Base-by-base conservation (phyloP, 2,329 filamentous ascomycete genomes). In the Clarireedia monteithiana region DNA sequence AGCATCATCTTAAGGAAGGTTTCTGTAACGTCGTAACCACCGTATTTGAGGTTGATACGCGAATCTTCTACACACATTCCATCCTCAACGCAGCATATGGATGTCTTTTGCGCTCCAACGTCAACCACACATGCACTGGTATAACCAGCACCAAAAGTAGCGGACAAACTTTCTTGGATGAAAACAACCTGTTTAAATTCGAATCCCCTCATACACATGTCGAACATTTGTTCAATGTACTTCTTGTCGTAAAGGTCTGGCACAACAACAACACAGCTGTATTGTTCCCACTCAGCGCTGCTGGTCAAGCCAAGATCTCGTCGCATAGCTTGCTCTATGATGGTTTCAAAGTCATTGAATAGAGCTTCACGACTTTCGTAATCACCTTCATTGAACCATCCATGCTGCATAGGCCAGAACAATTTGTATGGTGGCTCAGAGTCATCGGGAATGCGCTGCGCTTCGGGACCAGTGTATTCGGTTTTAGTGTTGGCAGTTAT, bases 1-100 rank as follows among this genome's bases (percentile, higher is more conserved):
- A 99, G 82, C 87, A 97, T 91, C 92, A 97, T 97, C 73, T 94
- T 96, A 69, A 96, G 80, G 66, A 99, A 96, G 0, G 89, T 88
- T 65, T 96, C 90, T 0, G 94, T 97, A 39, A 97, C 88, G 70
- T 99, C 94, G 65, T 81, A 85, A 1, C 94, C 94, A 50, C 94
- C 94, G 66, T 87, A 95, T 70, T 99, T 97, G 62, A 99, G 75
- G 69, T 97, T 97, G 68, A 99, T 83, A 15, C 94, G 84, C 15
- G 94, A 99, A 68, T 96, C 92, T 61, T 97, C 94, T 26, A 96
- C 81, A 67, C 89, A 91, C 72, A 99, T 87, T 2, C 94, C 94
- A 70, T 99, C 94, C 66, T 99, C 94, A 10, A 99, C 91, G 64
- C 94, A 99, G 60, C 91, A 92, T 34, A 99, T 88, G 0, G 94